phyloP scores from a whole-genome alignment of 129 eudicot species.

The Ambrosia trifida region DNA sequence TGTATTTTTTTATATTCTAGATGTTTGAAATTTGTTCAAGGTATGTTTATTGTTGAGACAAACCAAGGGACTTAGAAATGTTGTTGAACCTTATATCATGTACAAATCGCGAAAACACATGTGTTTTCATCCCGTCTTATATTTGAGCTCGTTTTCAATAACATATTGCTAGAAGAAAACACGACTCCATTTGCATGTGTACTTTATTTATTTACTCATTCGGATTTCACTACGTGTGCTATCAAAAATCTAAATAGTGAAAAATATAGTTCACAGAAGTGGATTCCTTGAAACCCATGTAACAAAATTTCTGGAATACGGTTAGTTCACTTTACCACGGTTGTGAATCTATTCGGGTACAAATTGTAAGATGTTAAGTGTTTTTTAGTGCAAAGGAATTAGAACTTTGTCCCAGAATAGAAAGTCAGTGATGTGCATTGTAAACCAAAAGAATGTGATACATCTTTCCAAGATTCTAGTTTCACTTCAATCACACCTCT shows the following conservation, averaged over 20 bases:
- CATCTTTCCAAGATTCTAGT: slow-evolving; percentile 54
- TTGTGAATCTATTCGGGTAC: slow-evolving; percentile 71
- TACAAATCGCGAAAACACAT: not conserved
- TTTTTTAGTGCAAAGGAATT: slow-evolving; percentile 47
- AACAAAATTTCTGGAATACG: slow-evolving; percentile 59
- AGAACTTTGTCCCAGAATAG: not conserved
- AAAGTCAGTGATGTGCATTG: slow-evolving; percentile 44
- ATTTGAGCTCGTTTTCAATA: not conserved
- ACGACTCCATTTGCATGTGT: not conserved
- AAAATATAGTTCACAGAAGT: slow-evolving; percentile 7
- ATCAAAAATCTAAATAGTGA: not conserved
- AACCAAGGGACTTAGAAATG: too few species aligned
- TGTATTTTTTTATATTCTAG: not conserved
- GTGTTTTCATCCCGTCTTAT: not conserved
- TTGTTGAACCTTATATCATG: not conserved
- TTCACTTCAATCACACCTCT: slow-evolving; percentile 13
- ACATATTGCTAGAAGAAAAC: not conserved
- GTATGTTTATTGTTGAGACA: too few species aligned
- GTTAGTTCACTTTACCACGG: slow-evolving; percentile 49
- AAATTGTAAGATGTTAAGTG: slow-evolving; percentile 53
- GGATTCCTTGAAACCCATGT: slow-evolving; percentile 51
- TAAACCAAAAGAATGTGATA: slow-evolving; percentile 43
- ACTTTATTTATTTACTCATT: not conserved
- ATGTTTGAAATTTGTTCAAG: not conserved
- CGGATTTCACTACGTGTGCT: not conserved